Base-by-base conservation (phyloP, 805 yeast species). In the Pichia thaimueangensis region DNA sequence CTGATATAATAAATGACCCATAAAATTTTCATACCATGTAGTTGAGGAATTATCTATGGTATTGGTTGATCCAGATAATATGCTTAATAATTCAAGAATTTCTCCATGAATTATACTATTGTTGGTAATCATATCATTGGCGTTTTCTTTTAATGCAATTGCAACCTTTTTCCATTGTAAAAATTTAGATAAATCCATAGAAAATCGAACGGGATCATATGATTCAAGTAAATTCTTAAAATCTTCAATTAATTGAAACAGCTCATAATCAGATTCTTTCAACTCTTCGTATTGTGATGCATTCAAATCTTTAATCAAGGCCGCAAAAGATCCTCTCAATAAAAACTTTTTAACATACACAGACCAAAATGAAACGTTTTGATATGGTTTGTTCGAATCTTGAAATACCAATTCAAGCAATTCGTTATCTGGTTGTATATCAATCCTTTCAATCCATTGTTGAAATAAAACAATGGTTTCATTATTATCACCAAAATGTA, bases 361-460 rank as follows among this genome's bases (percentile, higher is more conserved):
- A n/a, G 67, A 73, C 87, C 88, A 84, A 52, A 84, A 84, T 32
- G 63, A 63, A 3, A 74, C 67, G 50, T 70, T 78, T 42, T 55
- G 53, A 55, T 68, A 74, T 8, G 78, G 80, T 25, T 51, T 42
- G 35, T 57, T 63, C 1, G 68, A 73, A 17, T 60, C 62, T 25
- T 56, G 55, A 52, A 71, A 60, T 9, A 73, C 72, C 34, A 59
- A 66, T 40, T 76, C 72, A 4, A 74, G 65, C 25, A 73, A 59
- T 22, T 70, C 74, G 16, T 67, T 66, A 45, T 71, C 76, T 1
- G 89, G 89, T 50, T 76, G 74, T 5, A 81, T 78, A 55, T 82
- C 86, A 24, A 81, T 78, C 43, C 76, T 69, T 54, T 84, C 84
- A 21, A 81, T 67, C 93, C 93, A 84, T 37, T 68, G 70, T 13